These are phyloP conservation scores for Coniochaeta ligniaria DNA, from an alignment of 2,329 filamentous ascomycete genomes.

Conservation along the genomic window DNA sequence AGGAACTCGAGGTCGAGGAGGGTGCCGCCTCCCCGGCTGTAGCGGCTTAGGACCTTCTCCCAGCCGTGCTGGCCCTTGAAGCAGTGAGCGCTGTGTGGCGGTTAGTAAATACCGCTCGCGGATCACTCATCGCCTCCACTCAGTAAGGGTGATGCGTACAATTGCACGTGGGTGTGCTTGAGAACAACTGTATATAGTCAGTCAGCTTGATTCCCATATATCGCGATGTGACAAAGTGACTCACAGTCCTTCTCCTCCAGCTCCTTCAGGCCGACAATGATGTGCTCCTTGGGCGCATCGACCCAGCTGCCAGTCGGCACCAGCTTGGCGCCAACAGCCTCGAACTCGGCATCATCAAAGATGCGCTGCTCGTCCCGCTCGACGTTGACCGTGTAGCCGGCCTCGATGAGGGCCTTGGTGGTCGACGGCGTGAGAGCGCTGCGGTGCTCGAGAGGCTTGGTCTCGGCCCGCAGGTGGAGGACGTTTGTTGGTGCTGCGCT, in stretches of 20 bases:
- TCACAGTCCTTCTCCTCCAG: constrained; percentile 62
- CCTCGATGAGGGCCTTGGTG: constrained; percentile 46
- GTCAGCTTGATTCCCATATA: neutral
- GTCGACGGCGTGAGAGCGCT: neutral
- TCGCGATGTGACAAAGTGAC: constrained; percentile 13
- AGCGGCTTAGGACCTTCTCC: constrained; percentile 71
- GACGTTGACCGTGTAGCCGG: constrained; percentile 61
- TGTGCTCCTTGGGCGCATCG: constrained; percentile 58
- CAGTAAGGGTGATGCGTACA: constrained; percentile 21
- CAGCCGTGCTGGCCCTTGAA: constrained; percentile 72
- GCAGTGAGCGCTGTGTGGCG: constrained; percentile 46
- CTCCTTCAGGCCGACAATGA: constrained; percentile 74
- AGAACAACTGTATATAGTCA: constrained; percentile 42
- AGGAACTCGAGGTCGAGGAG: constrained; percentile 88
- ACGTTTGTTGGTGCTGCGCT: constrained; percentile 23
- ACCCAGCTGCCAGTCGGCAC: constrained; percentile 62
- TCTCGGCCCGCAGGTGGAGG: constrained; percentile 51
- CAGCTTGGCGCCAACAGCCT: constrained; percentile 55
- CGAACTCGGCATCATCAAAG: constrained; percentile 54
- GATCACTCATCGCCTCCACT: neutral
- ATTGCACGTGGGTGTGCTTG: constrained; percentile 66
- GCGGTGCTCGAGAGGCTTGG: constrained; percentile 50
- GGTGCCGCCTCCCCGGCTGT: constrained; percentile 64
- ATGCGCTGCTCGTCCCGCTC: constrained; percentile 64
- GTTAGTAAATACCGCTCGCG: neutral